Base-by-base conservation (phyloP, 345 rosid genomes). In the Salix exigua region DNA sequence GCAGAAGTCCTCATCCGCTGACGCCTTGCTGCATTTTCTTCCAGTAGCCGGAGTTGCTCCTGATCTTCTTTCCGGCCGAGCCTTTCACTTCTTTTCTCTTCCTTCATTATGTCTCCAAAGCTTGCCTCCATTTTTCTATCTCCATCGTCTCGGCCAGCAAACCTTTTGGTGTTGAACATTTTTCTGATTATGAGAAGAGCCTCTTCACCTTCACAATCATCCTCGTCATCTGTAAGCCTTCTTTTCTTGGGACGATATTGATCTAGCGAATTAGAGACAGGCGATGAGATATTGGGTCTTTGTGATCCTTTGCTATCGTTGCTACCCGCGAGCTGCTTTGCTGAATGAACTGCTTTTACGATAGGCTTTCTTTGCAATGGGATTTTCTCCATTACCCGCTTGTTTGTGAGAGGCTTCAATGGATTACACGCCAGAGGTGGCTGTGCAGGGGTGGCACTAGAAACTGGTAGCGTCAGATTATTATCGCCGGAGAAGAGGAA, bases 91-190 rank as follows among this genome's bases (percentile, higher is more conserved):
- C 86, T 68, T 73, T 72, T 85, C 81, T 93, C 98, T 79, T 95
- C 94, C 80, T 50, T 80, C 87, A 79, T 70, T 25, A 91, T 91
- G 72, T 91, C 97, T 0, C 86, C 94, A 40, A 77, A 93, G 73
- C 80, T 85, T 23, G 97, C 91, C 83, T 91, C 99, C 98, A 91
- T 93, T 83, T 86, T 81, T 50, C 83, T 73, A 78, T 84, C 92
- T 60, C 86, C 89, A 77, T 83, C 92, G 51, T 87, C 85, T 26
- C 75, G 76, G 13, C 68, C 82, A 2, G 85, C 72, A 75, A 26
- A 89, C 73, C 80, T 85, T 26, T 81, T 46, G 6, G 87, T 87
- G 23, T 71, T 71, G 26, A 90, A 88, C 88, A 92, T 87, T 68
- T 76, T 48, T 83, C 94, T 87, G 58, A 92, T 82, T 73, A 85